Base-by-base conservation (phyloP, 345 rosid species). In the Brassica incana region DNA sequence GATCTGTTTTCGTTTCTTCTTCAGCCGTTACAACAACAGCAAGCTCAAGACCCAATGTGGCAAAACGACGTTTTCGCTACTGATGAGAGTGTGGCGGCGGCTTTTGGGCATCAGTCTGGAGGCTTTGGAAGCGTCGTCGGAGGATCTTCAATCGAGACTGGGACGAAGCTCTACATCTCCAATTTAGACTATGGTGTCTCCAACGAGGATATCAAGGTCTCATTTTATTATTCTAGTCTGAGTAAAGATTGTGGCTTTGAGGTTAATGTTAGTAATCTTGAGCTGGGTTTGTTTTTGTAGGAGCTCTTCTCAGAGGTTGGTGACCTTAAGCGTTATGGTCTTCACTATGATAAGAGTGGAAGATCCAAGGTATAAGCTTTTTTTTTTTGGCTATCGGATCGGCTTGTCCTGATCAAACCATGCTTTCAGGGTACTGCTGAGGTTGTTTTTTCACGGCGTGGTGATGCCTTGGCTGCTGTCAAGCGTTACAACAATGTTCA, bases 271-370 rank as follows among this genome's bases (percentile, higher is more conserved):
- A 3, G 8, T 40, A 8, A 67, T 72, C 2, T 70, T 0, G 64
- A 73, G 65, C 35, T 52, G 48, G 45, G 5, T 71, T 80, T 75
- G 45, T 79, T 45, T 45, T 60, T 66, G 77, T 87, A 91, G 96
- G 91, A 89, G 74, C 86, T 91, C 18, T 91, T 89, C 74, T 75
- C 89, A 2, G 92, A 89, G 85, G 91, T 88, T 76, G 92, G 92
- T 76, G 96, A 91, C 54, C 82, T 89, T 66, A 89, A 89, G 73
- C 83, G 88, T 54, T 86, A 83, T 50, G 66, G 86, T 30, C 75
- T 91, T 84, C 93, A 91, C 80, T 89, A 89, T 69, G 96, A 88
- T 62, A 78, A 87, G 85, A 87, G 92, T 74, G 93, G 96, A 73
- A 87, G 92, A 86, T 91, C 92, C 16, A 88, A 88, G 92, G 93